A percentile compares a stretch with the other conserved stretches of the same genome.
phyloP scores from a whole-genome alignment of 225 moss, liverwort and hornwort species.

The Bryoerythrophyllum caledonicum region DNA sequence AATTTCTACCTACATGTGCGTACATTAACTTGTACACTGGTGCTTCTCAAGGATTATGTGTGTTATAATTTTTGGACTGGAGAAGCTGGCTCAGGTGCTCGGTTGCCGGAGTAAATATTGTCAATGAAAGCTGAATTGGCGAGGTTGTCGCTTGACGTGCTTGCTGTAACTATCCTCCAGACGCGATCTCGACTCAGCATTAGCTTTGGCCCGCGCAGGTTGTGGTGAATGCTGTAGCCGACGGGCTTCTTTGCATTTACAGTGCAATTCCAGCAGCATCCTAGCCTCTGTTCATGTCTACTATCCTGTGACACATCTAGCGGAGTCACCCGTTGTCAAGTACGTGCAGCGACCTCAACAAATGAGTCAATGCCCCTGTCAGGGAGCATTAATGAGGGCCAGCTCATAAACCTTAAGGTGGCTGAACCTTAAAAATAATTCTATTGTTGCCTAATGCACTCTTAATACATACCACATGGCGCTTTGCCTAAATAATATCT shows the following conservation, averaged over 20 bases:
- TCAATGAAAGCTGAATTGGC: too few relatives aligned
- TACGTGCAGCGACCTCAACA: too few relatives aligned
- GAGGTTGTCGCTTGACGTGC: slow-evolving; percentile 20
- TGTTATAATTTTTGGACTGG: neutral
- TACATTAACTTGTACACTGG: neutral
- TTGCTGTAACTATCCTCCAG: slow-evolving; percentile 17
- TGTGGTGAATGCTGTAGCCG: neutral
- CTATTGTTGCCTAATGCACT: too few relatives aligned
- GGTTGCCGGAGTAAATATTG: too few relatives aligned
- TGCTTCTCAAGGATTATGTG: neutral
- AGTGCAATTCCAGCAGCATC: slow-evolving; percentile 27
- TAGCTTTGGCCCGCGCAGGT: neutral
- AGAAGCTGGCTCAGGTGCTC: too few relatives aligned
- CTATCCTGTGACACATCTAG: slow-evolving; percentile 15
- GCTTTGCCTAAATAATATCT: too few relatives aligned
- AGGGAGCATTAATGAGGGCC: too few relatives aligned
- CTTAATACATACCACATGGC: too few relatives aligned
- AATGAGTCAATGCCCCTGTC: too few relatives aligned
- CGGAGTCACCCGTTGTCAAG: neutral
- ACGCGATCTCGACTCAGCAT: neutral
- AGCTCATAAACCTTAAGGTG: too few relatives aligned
- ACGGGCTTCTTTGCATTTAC: slow-evolving; percentile 20
- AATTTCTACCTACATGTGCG: neutral
- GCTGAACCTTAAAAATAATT: too few relatives aligned
- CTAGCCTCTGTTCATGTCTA: slow-evolving; percentile 28